Base-by-base conservation (phyloP, 164 flowering plant genomes). In the Amborella trichopoda region DNA sequence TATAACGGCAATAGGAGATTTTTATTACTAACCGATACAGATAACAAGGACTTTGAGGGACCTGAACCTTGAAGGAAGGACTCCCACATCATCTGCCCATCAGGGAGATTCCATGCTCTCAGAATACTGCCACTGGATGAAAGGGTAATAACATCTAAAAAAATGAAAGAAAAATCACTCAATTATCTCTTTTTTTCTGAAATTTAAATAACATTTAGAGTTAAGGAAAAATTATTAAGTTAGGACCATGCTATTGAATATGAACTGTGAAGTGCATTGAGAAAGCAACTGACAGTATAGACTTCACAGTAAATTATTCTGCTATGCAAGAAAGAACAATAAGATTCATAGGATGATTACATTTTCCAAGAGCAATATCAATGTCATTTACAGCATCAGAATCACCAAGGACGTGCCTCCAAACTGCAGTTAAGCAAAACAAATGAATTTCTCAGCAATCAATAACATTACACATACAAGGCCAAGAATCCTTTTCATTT, bases 81-180 rank as follows among this genome's bases (percentile, higher is more conserved):
- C 61, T 93, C 96, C 99, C 99, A 93, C 52, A 81, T 81, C 94
- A 93, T 75, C 71, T 84, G 96, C 26, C 96, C 99, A 75, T 93
- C 94, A 49, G 96, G 91, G 66, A 93, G 94, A 65, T 82, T 91
- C 99, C 99, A 93, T 41, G 99, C 95, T 72, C 99, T 75, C 51
- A 88, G 50, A 46, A 73, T 53, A 53, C 77, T 73, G 55, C 95
- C 96, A 49, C 59, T 71, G 9, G 95, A 84, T 28, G 96, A 87
- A 49, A 87, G 86, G 26, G 88, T 75, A 46, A 91, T 61, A 27
- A 77, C 91, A 69, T 78, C 96, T 91, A 84, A 30, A 14, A 0
- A 30, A 30, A 0, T 30, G 0, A 8, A 30, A 8, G 34, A 9
- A 30, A 30, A 0, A 30, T 30, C 9, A 30, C 9, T 30, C 34